These are phyloP conservation scores for Stachybotrys chlorohalonatus DNA, from an alignment of 2,329 filamentous ascomycete species.

Conservation along the genomic window DNA sequence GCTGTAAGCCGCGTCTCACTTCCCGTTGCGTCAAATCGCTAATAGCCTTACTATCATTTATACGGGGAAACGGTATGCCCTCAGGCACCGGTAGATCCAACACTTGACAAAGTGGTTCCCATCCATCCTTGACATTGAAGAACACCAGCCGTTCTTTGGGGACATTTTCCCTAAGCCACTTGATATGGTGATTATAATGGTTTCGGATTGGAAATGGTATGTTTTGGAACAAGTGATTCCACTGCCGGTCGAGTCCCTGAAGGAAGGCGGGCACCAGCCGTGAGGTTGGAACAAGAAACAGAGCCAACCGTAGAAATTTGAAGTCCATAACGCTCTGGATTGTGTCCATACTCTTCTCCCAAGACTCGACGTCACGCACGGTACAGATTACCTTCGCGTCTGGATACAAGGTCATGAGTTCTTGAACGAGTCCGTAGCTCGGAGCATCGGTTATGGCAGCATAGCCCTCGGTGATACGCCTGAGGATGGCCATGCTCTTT, in stretches of 20 bases:
- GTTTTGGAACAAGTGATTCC: slow-evolving; percentile 3
- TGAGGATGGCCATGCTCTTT: not conserved
- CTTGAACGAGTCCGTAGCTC: not conserved
- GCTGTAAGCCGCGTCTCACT: not conserved
- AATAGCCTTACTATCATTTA: not conserved
- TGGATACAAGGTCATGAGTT: slow-evolving; percentile 9
- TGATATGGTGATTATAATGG: slow-evolving; percentile 3
- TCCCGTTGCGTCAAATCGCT: not conserved
- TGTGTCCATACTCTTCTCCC: slow-evolving; percentile 9
- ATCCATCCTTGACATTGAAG: slow-evolving; percentile 17
- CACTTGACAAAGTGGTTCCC: slow-evolving; percentile 22
- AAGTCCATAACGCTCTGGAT: slow-evolving; percentile 1
- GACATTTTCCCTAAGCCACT: slow-evolving; percentile 7
- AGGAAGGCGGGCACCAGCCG: slow-evolving; percentile 8
- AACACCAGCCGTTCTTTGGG: slow-evolving; percentile 15
- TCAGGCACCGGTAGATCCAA: slow-evolving; percentile 5
- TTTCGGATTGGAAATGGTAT: slow-evolving; percentile 1
- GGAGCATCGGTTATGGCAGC: not conserved
- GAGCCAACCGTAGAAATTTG: slow-evolving; percentile 8
- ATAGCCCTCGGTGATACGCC: not conserved
- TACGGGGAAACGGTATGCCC: not conserved
- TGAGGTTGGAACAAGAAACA: slow-evolving; percentile 8
- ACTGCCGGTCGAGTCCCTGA: slow-evolving; percentile 3
- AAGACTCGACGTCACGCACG: slow-evolving; percentile 7
- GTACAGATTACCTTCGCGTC: slow-evolving; percentile 11